Base-by-base conservation (phyloP, 1,284 basidiomycete species). In the Polyporus tsugae region DNA sequence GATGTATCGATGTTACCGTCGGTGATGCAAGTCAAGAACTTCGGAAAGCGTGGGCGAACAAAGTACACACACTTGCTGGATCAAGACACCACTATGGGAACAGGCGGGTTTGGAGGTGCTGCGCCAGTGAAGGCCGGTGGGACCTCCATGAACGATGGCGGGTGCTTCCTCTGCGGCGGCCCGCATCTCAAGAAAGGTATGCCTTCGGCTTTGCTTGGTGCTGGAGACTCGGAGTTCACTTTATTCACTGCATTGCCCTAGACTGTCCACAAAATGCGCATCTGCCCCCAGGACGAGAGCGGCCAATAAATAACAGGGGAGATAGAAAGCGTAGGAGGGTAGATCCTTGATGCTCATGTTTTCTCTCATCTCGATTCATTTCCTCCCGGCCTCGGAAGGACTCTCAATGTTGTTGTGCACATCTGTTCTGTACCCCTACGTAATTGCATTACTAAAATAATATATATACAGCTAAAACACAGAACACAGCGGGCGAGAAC, bases 1-100 rank as follows among this genome's bases (percentile, higher is more conserved):
- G 96, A 99, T 78, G 89, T 97, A 53, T 91, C 92, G 7, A 75
- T 93, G 71, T 84, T 99, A 52, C 98, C 98, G 9, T 89, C 94
- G 80, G 93, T 98, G 70, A 97, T 99, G 96, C 98, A 99, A 83
- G 96, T 98, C 75, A 92, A 92, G 80, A 92, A 99, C 83, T 99
- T 96, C 79, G 98, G 98, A 61, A 97, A 96, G 81, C 90, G 93
- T 68, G 89, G 94, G 75, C 89, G 94, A 65, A 96, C 95, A 60
- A 97, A 97, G 82, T 99, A 98, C 77, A 99, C 97, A 22, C 97
- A 99, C 82, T 82, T 99, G 73, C 82, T 95, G 52, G 96, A 97
- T 77, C 95, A 99, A 83, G 97, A 99, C 80, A 99, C 97, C 1
- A 94, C 93, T 6, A 80, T 77, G 29, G 74, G 78, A 25, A 83